phyloP scores from a whole-genome alignment of 768 basidiomycete genomes.

The Austroboletus festivus region DNA sequence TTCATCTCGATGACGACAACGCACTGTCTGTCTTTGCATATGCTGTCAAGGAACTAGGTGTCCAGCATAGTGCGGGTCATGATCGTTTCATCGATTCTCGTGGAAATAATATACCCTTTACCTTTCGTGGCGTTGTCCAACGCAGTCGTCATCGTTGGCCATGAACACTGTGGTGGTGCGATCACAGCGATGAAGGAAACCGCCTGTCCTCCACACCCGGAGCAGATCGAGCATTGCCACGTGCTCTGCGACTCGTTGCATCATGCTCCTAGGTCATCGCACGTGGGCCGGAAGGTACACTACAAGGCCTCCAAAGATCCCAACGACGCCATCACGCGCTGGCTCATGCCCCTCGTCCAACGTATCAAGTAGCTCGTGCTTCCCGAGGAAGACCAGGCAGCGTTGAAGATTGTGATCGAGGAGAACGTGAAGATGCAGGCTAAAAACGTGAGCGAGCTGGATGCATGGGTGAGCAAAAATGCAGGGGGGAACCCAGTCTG shows the following conservation, averaged over 20 bases:
- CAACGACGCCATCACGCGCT: constrained; percentile 56
- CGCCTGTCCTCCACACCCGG: background rate
- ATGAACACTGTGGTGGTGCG: constrained; percentile 79
- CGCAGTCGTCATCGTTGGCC: constrained; percentile 76
- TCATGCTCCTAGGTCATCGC: background rate
- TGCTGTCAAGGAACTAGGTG: constrained; percentile 63
- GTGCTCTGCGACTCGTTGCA: constrained; percentile 17
- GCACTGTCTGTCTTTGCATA: constrained; percentile 69
- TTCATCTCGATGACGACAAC: constrained; percentile 66
- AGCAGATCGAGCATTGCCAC: constrained; percentile 3
- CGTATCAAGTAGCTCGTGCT: constrained; percentile 44
- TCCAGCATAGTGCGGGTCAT: constrained; percentile 62
- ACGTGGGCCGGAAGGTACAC: background rate
- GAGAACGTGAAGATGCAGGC: constrained; percentile 61
- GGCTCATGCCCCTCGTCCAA: constrained; percentile 66
- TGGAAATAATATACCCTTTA: too few relatives aligned
- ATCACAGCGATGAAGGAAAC: constrained; percentile 33
- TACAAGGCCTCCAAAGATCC: constrained; percentile 26
- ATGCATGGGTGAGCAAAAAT: constrained; percentile 40
- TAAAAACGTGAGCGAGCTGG: constrained; percentile 41
- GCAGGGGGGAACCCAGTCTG: constrained; percentile 39
- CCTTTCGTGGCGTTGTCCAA: constrained; percentile 11
- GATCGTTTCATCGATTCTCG: too few relatives aligned
- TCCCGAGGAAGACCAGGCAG: constrained; percentile 26
- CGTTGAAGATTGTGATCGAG: constrained; percentile 37